phyloP scores from a whole-genome alignment of 2,329 filamentous ascomycete species.

The Bimuria novae-zelandiae region DNA sequence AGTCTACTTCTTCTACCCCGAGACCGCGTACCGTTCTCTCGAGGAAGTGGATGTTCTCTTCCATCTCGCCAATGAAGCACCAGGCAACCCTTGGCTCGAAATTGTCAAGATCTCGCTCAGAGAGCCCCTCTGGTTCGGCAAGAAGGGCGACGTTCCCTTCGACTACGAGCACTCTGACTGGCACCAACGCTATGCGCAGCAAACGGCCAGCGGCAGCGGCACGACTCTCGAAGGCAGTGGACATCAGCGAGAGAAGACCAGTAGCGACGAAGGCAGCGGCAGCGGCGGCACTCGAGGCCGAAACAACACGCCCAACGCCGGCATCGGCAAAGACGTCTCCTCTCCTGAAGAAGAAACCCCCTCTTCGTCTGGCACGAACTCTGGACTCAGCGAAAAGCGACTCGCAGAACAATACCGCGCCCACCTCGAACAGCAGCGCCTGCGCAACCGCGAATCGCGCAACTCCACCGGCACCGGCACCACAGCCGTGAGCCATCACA shows the following conservation, averaged over 20 bases:
- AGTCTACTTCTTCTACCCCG: slow-evolving; percentile 64
- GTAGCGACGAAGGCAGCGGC: slow-evolving; percentile 13
- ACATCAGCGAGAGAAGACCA: not conserved
- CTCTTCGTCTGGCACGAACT: not conserved
- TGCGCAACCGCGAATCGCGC: not conserved
- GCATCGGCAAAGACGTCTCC: not conserved
- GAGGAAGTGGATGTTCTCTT: slow-evolving; percentile 74
- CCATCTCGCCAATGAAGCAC: slow-evolving; percentile 54
- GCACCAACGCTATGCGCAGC: slow-evolving; percentile 25
- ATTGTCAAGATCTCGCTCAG: slow-evolving; percentile 55
- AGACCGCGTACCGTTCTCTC: slow-evolving; percentile 59
- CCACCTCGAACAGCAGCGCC: not conserved
- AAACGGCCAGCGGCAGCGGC: not conserved
- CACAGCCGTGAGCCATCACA: not conserved
- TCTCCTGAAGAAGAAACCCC: not conserved
- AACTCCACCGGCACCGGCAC: slow-evolving; percentile 1
- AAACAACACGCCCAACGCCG: slow-evolving; percentile 8
- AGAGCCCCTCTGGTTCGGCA: slow-evolving; percentile 62
- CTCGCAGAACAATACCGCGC: not conserved
- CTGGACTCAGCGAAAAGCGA: not conserved
- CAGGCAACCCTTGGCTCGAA: slow-evolving; percentile 52
- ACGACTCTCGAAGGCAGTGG: slow-evolving; percentile 4
- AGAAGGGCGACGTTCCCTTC: slow-evolving; percentile 59
- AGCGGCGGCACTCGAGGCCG: slow-evolving; percentile 17
- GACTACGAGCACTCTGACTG: slow-evolving; percentile 47